Percentiles rank a stretch among this genome's conserved stretches.
Evolutionary conservation across 2,329 filamentous ascomycete genomes (phyloP).

Genomic region (Calonectria crousiana): DNA sequence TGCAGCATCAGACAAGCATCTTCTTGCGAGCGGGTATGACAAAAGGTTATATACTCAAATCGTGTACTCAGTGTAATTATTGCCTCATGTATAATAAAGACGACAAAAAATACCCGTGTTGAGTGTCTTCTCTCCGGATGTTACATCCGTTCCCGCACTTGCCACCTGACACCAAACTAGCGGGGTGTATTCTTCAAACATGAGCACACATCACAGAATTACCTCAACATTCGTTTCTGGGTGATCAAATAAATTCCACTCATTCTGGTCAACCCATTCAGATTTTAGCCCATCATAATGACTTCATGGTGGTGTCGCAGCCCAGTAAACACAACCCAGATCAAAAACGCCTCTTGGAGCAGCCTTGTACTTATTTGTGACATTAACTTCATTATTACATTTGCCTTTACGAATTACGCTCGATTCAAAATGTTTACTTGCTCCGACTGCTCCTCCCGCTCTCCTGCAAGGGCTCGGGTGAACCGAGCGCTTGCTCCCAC

Average conservation of each 20-base stretch:
- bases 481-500: conserved; percentile 3
- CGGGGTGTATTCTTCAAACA: background rate
- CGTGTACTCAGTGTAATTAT: background rate
- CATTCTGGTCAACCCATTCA: background rate
- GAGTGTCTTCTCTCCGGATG: background rate
- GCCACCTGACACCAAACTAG: background rate
- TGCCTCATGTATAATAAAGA: background rate
- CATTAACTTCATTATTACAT: background rate
- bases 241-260: background rate
- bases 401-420: background rate
- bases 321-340: background rate
- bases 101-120: background rate
- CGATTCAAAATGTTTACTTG: background rate
- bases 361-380: background rate
- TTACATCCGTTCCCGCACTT: background rate
- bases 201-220: background rate
- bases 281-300: background rate
- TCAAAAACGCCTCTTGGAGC: background rate
- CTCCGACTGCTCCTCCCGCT: background rate
- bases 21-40: background rate
- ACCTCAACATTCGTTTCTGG: background rate
- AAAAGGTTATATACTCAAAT: no score
- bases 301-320: background rate
- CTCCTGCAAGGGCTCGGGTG: background rate
- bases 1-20: background rate